These are phyloP conservation scores for Austropuccinia psidii DNA, from an alignment of 1,284 basidiomycete species.

Conservation along the genomic window DNA sequence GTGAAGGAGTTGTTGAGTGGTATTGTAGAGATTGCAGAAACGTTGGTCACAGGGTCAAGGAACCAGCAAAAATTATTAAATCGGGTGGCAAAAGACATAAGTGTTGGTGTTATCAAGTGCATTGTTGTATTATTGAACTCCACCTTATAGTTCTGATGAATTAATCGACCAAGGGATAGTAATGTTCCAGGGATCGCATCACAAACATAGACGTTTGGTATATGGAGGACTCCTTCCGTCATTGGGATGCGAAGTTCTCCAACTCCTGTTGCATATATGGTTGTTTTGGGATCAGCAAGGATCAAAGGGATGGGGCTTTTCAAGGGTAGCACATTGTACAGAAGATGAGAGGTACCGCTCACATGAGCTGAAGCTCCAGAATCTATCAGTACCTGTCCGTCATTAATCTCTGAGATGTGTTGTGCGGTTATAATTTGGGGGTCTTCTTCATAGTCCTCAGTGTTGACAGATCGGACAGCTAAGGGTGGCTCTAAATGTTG, in stretches of 20 bases:
- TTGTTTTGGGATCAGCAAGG: no score
- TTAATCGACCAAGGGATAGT: background rate
- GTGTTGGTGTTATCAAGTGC: no score
- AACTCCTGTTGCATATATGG: background rate
- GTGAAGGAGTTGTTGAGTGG: background rate
- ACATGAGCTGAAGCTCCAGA: constrained; percentile 5
- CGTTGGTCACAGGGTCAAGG: background rate
- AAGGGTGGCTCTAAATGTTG: no score
- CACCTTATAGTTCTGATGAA: background rate
- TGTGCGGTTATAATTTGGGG: no score
- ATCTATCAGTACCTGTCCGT: background rate
- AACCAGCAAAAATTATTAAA: background rate
- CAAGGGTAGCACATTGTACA: no score
- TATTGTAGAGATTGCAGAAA: background rate
- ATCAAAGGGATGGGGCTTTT: no score
- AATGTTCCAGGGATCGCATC: background rate
- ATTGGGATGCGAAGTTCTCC: background rate
- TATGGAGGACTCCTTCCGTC: background rate
- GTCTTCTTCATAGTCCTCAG: no score
- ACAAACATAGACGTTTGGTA: background rate
- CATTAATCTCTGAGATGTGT: background rate
- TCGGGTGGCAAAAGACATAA: background rate
- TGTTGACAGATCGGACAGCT: no score
- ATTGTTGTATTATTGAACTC: background rate
- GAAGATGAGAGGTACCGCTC: background rate